Conservation (phyloP, 495 filamentous ascomycete species). For the Xylaria sp. region DNA sequence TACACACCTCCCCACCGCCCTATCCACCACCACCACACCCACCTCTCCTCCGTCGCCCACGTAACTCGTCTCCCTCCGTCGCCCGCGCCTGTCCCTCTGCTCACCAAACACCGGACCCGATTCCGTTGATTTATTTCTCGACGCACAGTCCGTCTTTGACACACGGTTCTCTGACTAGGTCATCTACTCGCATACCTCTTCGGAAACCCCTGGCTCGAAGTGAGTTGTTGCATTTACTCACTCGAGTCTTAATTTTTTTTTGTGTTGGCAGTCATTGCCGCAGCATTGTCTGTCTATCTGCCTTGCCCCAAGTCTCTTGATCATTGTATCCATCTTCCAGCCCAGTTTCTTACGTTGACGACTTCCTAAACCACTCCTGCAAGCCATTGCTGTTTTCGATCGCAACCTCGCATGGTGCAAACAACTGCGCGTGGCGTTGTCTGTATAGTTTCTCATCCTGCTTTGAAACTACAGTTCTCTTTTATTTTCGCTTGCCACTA, state of each 20-base stretch:
- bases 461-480: not conserved
- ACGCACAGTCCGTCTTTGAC: slow-evolving; percentile 6
- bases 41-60: slow-evolving; percentile 24
- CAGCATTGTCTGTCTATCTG: slow-evolving; percentile 3
- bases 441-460: not conserved
- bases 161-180: not conserved
- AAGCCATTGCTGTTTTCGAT: not conserved
- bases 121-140: slow-evolving; percentile 14
- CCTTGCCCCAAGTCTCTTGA: not conserved
- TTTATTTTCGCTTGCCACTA: not conserved
- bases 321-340: not conserved
- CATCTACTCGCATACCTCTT: slow-evolving; percentile 7
- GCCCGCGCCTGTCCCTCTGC: slow-evolving; percentile 17
- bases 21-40: slow-evolving; percentile 30
- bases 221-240: slow-evolving; percentile 21
- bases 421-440: not conserved
- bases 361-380: not conserved
- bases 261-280: not conserved
- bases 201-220: slow-evolving; percentile 9
- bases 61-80: not conserved
- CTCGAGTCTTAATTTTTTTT: not conserved
- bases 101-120: slow-evolving; percentile 22
- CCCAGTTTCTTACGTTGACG: not conserved
- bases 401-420: not conserved
- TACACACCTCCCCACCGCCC: slow-evolving; percentile 29